Evolutionary conservation across 2,329 filamentous ascomycete species (phyloP), one percentile per base, ranked within the genome.

Genomic region (Chrysoporthe austroafricana): DNA sequence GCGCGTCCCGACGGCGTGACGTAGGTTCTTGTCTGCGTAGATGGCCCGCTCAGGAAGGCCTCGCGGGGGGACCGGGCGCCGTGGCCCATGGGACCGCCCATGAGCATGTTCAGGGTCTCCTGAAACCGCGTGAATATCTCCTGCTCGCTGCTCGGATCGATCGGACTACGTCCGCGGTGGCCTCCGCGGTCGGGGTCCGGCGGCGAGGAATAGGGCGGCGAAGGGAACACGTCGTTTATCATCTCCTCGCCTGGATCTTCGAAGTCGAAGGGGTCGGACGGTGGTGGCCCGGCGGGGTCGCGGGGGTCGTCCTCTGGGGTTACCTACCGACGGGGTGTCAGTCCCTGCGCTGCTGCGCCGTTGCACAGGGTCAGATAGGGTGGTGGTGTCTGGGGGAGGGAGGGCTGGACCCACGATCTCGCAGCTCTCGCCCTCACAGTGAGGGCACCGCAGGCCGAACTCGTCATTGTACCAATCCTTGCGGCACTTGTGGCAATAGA

Each of bases 401-500:
- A 50, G 34, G 46, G 16, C 14, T 32, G 83, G 5, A 52, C 90
- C 75, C 83, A 97, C 94, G 73, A 98, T 93, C 80, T 99, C 94
- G 18, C 89, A 93, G 72, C 93, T 90, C 26, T 97, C 93, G 48
- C 89, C 88, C 4, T 84, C 77, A 76, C 96, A 99, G n/a, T 81
- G 78, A 18, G 94, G 93, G 76, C 96, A 99, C 18, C 80, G 81
- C 70, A 97, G 80, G 36, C 80, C 89, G 71, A 86, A 83, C 71
- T 91, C 86, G 69, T 92, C 87, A 69, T 88, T 84, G 74, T 91
- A 92, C 93, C 94, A 98, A 77, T 97, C 91, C 71, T 91, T 81
- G 63, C 85, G 78, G 80, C 96, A 98, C 69, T 85, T 81, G 79
- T 98, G 93, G 79, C 96, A 99, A 78, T 86, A 96, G 65, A 97